A percentile compares a stretch with the other conserved stretches of the same genome.
phyloP scores from a whole-genome alignment of 176 grass and related monocot genomes.

The Chrysopogon serrulatus region DNA sequence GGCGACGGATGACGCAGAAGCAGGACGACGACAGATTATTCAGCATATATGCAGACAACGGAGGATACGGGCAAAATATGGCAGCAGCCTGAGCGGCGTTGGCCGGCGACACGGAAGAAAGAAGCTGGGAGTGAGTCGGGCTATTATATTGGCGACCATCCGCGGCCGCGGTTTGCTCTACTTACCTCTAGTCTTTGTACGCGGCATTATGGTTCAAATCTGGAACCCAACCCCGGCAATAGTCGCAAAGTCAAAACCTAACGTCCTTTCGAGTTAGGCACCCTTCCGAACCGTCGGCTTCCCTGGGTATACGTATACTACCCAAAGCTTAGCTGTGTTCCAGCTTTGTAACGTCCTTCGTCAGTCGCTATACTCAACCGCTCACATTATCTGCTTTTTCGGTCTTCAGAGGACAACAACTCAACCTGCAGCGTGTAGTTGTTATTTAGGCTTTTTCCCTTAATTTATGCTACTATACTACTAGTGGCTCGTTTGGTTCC shows the following conservation, averaged over 20 bases:
- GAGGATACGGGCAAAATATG: not conserved
- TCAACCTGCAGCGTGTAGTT: not conserved
- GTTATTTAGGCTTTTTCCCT: not conserved
- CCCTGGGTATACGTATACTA: no score
- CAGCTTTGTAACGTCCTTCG: not conserved
- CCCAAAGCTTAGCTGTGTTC: not conserved
- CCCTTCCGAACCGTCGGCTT: not conserved
- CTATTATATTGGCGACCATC: no score
- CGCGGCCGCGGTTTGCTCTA: not conserved
- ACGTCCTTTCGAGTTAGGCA: not conserved
- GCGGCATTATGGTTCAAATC: no score
- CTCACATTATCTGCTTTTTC: not conserved
- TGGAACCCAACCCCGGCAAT: not conserved
- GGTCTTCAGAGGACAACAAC: no score
- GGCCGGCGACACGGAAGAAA: no score
- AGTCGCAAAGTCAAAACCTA: not conserved
- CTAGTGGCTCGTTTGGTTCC: not conserved
- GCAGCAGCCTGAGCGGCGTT: not conserved
- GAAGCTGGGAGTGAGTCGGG: no score
- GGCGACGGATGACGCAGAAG: not conserved
- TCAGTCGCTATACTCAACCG: not conserved
- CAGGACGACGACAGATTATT: not conserved
- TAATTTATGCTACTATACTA: not conserved
- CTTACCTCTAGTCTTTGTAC: no score
- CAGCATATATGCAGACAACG: no score